phyloP scores from a whole-genome alignment of 164 flowering plant species.

The Warburgia ugandensis region DNA sequence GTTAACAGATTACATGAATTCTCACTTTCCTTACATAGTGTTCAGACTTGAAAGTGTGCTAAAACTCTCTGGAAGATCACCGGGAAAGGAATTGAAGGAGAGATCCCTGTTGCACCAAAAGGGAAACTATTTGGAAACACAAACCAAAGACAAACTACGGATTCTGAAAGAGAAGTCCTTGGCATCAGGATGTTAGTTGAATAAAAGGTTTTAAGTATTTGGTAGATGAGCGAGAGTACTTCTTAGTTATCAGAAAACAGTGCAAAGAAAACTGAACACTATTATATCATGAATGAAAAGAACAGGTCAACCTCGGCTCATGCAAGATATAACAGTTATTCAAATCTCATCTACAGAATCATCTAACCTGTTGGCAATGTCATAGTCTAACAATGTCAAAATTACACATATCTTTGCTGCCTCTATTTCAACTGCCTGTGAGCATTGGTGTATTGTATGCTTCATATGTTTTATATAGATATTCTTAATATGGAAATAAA shows the following conservation, averaged over 20 bases:
- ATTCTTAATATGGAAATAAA: not conserved
- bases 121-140: not conserved
- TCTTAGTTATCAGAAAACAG: not conserved
- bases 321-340: too few relatives aligned
- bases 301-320: too few relatives aligned
- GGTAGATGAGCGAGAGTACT: not conserved
- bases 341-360: too few relatives aligned
- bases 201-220: not conserved
- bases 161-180: not conserved
- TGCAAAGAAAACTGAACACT: not conserved
- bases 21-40: constrained; percentile 47
- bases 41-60: constrained; percentile 51
- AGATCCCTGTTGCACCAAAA: constrained; percentile 59
- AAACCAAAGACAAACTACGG: not conserved
- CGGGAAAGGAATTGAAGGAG: constrained; percentile 64
- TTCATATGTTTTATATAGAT: not conserved
- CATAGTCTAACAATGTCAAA: too few relatives aligned
- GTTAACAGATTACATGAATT: constrained; percentile 1
- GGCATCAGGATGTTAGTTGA: not conserved
- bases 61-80: constrained; percentile 62
- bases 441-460: not conserved
- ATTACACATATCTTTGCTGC: not conserved
- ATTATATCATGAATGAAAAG: not conserved
- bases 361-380: too few relatives aligned
- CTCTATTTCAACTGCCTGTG: too few relatives aligned